Conservation (phyloP, 2,329 filamentous ascomycete genomes). For the Ophiosphaerella korrae region DNA sequence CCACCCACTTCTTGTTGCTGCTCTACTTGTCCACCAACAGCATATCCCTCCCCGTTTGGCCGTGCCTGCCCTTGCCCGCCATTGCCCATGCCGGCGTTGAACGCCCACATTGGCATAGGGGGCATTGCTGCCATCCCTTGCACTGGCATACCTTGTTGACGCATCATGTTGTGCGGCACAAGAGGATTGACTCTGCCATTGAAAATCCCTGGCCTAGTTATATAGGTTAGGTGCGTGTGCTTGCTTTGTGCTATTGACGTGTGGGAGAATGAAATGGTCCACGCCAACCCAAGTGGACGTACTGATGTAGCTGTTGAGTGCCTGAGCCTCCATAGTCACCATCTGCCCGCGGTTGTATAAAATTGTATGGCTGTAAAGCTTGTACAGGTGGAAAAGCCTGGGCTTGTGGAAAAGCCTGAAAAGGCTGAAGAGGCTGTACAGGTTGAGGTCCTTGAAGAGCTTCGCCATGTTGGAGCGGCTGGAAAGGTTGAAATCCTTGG, state of each 20-base stretch:
- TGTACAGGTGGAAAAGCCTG: slow-evolving; percentile 3
- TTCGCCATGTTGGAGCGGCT: background rate
- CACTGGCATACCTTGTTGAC: too few species aligned
- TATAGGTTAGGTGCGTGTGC: background rate
- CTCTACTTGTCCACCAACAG: too few species aligned
- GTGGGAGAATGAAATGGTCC: background rate
- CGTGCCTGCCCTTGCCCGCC: background rate
- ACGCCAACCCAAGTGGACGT: background rate
- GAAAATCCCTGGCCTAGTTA: too few species aligned
- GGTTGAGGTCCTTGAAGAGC: slow-evolving; percentile 1
- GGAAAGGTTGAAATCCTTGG: background rate
- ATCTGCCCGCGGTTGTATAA: slow-evolving; percentile 1
- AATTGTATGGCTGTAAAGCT: background rate
- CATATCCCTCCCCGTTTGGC: background rate
- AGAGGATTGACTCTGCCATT: too few species aligned
- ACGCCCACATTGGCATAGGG: too few species aligned
- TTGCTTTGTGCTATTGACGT: too few species aligned
- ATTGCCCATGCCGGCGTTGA: too few species aligned
- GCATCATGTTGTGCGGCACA: too few species aligned
- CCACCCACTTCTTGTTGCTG: background rate
- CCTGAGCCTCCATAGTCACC: background rate
- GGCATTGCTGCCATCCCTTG: too few species aligned
- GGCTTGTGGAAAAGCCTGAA: background rate
- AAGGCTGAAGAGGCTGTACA: slow-evolving; percentile 1
- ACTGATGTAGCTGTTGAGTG: slow-evolving; percentile 5